Base-by-base conservation (phyloP, 2,329 filamentous ascomycete genomes). In the Lachnellula hyalina region DNA sequence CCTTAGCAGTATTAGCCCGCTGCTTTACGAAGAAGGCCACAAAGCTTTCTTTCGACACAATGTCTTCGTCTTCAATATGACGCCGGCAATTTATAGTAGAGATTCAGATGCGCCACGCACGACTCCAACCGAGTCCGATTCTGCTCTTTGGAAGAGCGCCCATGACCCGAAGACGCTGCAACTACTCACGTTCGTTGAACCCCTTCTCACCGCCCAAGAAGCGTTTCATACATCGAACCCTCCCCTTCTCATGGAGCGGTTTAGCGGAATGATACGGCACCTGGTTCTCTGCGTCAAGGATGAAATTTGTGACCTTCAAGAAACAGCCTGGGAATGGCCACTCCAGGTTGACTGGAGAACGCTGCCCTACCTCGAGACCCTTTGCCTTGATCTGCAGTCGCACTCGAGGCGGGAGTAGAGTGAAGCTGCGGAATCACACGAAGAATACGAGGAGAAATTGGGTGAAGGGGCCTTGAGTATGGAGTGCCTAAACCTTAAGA, bases 311-410 rank as follows among this genome's bases (percentile, higher is more conserved):
- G 17, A n/a, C 5, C 8, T 19, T n/a, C 32, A 45, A 12, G 9
- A 46, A 45, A 6, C 14, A 5, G 53, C 49, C 17, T 58, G 49
- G 53, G 53, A 48, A n/a, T 56, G 49, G 51, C 51, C 48, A 4
- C 44, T 60, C n/a, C 51, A 51, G 19, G 52, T 56, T 23, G 51
- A 54, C 25, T 60, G 51, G 54, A 17, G 23, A 14, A 38, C 46
- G 11, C 35, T 59, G 9, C 54, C 52, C 6, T 48, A 46, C 4
- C 49, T 59, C 21, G 21, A 59, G 38, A 53, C 52, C 2, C 47
- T 51, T 6, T 49, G 48, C 47, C 47, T 59, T 4, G 57, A 59
- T 55, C 47, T 59, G 1, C 41, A 38, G 6, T 21, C 36, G 17
- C 53, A 45, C 28, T 52, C 53, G 12, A 36, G 47, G n/a, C 5